Evolutionary conservation across 2,329 filamentous ascomycete species (phyloP).

Genomic region (Diaporthe capsici): DNA sequence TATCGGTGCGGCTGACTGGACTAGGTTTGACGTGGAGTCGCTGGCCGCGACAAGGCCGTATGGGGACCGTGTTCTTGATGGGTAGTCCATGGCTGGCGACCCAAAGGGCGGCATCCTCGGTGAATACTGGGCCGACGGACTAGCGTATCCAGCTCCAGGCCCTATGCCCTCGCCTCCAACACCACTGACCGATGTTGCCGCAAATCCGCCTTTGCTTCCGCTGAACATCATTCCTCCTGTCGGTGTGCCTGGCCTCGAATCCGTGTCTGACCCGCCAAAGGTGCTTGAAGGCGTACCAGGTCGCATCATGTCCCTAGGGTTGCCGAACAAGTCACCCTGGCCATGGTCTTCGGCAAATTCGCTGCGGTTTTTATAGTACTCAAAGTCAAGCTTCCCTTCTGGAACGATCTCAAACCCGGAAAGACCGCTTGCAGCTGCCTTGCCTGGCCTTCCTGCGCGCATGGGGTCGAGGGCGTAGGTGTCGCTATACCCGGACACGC

Average conservation of each 20-base stretch:
- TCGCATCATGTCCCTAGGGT: constrained; percentile 69
- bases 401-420: constrained; percentile 92
- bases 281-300: constrained; percentile 73
- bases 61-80: constrained; percentile 33
- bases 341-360: constrained; percentile 91
- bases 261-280: constrained; percentile 56
- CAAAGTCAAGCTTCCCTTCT: constrained; percentile 88
- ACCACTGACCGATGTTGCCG: constrained; percentile 42
- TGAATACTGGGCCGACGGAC: constrained; percentile 25
- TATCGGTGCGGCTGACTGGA: constrained; percentile 40
- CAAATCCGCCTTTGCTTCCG: constrained; percentile 47
- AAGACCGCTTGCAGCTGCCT: constrained; percentile 52
- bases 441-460: constrained; percentile 71
- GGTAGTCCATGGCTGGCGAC: constrained; percentile 41
- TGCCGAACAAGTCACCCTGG: constrained; percentile 79
- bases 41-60: constrained; percentile 40
- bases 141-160: constrained; percentile 18
- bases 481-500: constrained; percentile 83
- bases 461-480: constrained; percentile 87
- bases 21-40: constrained; percentile 40
- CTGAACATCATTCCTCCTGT: constrained; percentile 54
- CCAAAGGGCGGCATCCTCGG: constrained; percentile 32
- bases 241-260: constrained; percentile 67
- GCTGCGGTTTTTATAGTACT: constrained; percentile 89
- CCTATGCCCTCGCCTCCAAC: constrained; percentile 33